A percentile compares a stretch with the other conserved stretches of the same genome.
Conservation (phyloP, 2,329 filamentous ascomycete species). For the Elsinoe australis region DNA sequence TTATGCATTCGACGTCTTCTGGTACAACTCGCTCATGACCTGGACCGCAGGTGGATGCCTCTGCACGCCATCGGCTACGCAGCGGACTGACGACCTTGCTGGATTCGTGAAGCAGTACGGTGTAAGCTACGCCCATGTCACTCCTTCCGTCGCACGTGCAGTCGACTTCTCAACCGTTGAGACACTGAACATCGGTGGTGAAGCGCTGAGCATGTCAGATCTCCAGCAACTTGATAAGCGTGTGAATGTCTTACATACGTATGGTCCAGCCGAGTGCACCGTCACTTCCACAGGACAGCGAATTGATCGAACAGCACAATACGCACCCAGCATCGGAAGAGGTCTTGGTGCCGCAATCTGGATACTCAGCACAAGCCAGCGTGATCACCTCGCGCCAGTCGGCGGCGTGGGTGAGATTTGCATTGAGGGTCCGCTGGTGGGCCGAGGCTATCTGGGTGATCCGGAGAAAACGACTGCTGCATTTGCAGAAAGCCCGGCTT, state of each 20-base stretch:
- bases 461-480: conserved; percentile 24
- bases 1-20: conserved; percentile 20
- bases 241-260: too few relatives aligned
- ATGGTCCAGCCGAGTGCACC: too few relatives aligned
- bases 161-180: conserved; percentile 37
- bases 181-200: conserved; percentile 39
- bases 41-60: conserved; percentile 20
- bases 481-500: too few relatives aligned
- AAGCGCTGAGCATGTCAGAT: conserved; percentile 30
- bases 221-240: too few relatives aligned
- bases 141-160: conserved; percentile 39
- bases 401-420: conserved; percentile 43
- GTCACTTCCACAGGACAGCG: conserved; percentile 20
- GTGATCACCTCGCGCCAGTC: conserved; percentile 31
- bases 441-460: conserved; percentile 37
- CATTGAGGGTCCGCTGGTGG: conserved; percentile 41
- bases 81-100: conserved; percentile 42
- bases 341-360: conserved; percentile 24
- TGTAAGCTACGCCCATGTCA: conserved; percentile 39
- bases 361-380: conserved; percentile 28
- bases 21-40: conserved; percentile 19
- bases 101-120: conserved; percentile 33
- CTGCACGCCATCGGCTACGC: conserved; percentile 38
- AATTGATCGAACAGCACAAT: conserved; percentile 16
- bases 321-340: conserved; percentile 21